Conservation (phyloP, 2,329 filamentous ascomycete species). For the Fusarium subglutinans region DNA sequence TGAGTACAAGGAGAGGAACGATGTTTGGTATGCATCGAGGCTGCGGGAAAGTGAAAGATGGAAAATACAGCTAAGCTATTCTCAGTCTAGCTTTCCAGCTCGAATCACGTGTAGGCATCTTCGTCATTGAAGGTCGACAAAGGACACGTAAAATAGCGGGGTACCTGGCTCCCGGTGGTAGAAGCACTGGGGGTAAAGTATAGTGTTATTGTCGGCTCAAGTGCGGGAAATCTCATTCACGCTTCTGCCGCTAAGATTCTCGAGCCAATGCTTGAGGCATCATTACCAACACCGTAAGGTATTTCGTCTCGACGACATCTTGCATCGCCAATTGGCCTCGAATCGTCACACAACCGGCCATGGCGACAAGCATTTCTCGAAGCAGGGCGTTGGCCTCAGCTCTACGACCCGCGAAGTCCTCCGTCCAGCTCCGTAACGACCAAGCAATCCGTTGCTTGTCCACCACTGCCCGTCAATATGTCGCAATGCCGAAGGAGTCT, state of each 20-base stretch:
- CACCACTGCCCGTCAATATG: constrained; percentile 57
- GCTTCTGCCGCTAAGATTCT: constrained; percentile 37
- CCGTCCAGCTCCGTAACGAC: constrained; percentile 52
- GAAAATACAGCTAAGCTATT: constrained; percentile 36
- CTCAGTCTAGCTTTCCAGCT: constrained; percentile 14
- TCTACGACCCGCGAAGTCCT: constrained; percentile 61
- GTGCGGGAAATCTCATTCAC: constrained; percentile 37
- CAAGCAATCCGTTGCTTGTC: constrained; percentile 60
- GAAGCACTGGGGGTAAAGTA: constrained; percentile 18
- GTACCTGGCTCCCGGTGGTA: constrained; percentile 12
- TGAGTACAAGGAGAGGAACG: constrained; percentile 37
- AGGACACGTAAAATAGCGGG: constrained; percentile 7
- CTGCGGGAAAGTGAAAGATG: constrained; percentile 45
- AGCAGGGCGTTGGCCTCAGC: constrained; percentile 65
- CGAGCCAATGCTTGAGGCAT: constrained; percentile 42
- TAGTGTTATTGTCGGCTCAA: constrained; percentile 42
- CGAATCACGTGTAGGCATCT: constrained; percentile 36
- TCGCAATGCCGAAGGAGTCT: constrained; percentile 68
- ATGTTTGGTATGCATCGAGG: constrained; percentile 44
- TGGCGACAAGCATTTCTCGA: constrained; percentile 70
- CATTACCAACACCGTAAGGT: constrained; percentile 46
- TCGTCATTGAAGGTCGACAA: constrained; percentile 1
- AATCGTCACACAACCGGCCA: constrained; percentile 52
- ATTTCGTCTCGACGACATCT: constrained; percentile 41
- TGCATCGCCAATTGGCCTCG: constrained; percentile 57